phyloP scores from a whole-genome alignment of 1,284 basidiomycete species.

The Hemileia vastatrix region DNA sequence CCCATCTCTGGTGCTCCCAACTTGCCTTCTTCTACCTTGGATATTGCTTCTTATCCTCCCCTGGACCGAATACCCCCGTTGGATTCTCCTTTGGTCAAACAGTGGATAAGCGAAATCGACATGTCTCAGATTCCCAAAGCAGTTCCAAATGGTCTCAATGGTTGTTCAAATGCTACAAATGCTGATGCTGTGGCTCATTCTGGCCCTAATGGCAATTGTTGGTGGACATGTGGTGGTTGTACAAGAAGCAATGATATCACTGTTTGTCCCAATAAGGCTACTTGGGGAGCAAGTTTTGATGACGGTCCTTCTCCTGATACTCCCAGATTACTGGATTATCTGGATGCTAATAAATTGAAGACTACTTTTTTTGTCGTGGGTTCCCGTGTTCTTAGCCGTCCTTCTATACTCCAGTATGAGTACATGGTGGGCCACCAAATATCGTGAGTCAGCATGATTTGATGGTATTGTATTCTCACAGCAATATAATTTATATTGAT shows the following conservation, averaged over 20 bases:
- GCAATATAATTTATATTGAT: neutral
- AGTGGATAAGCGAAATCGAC: constrained; percentile 57
- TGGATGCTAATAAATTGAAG: constrained; percentile 57
- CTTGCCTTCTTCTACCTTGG: constrained; percentile 51
- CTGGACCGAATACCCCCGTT: constrained; percentile 60
- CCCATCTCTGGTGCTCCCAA: constrained; percentile 57
- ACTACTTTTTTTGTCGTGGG: constrained; percentile 90
- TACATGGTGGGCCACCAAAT: constrained; percentile 54
- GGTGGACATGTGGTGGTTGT: constrained; percentile 79
- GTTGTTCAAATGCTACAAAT: constrained; percentile 54
- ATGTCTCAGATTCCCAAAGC: constrained; percentile 49
- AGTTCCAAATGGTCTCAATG: constrained; percentile 50
- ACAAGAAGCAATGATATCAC: constrained; percentile 65
- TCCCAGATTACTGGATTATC: constrained; percentile 54
- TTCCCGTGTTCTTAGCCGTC: constrained; percentile 72
- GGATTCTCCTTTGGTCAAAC: constrained; percentile 59
- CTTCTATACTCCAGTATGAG: constrained; percentile 66
- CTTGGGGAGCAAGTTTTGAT: constrained; percentile 55
- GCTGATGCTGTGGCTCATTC: constrained; percentile 52
- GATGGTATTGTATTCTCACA: too few species aligned
- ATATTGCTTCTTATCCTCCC: constrained; percentile 54
- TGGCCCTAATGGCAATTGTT: constrained; percentile 52
- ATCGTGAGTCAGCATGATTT: too few species aligned
- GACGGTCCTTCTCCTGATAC: constrained; percentile 35
- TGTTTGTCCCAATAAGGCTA: constrained; percentile 64